Conservation (phyloP, 1,139 yeast genomes). For the Pneumocystis jirovecii region DNA sequence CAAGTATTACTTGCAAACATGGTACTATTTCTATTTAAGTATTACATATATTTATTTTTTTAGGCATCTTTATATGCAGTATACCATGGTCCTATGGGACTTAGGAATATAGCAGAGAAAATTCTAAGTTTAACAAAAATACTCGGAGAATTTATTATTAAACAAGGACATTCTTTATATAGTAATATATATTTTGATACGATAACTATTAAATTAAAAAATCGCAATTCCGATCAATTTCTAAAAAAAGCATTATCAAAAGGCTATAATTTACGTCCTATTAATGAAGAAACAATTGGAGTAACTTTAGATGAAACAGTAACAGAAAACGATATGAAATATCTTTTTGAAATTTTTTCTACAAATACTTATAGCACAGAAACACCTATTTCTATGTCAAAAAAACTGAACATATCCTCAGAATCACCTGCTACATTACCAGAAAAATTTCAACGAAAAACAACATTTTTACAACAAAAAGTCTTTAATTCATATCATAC, state of each 20-base stretch:
- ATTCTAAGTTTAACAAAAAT: constrained; percentile 62
- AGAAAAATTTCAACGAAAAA: constrained; percentile 41
- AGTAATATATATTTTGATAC: constrained; percentile 78
- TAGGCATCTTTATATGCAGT: constrained; percentile 36
- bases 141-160: constrained; percentile 37
- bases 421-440: constrained; percentile 30
- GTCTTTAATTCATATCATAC: constrained; percentile 83
- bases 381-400: constrained; percentile 17
- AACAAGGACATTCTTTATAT: constrained; percentile 34
- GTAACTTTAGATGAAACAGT: constrained; percentile 80
- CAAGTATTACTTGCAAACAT: constrained; percentile 92
- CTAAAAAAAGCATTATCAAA: constrained; percentile 43
- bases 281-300: constrained; percentile 46
- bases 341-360: constrained; percentile 38
- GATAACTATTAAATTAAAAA: constrained; percentile 45
- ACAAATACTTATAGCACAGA: constrained; percentile 15
- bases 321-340: constrained; percentile 42
- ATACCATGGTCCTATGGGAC: constrained; percentile 90
- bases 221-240: constrained; percentile 35
- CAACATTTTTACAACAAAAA: constrained; percentile 48
- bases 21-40: constrained; percentile 18
- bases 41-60: neutral
- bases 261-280: constrained; percentile 64
- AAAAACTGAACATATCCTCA: constrained; percentile 21
- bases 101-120: constrained; percentile 61